phyloP scores from a whole-genome alignment of 1,139 yeast species.

The Saccharomyces hybrid region DNA sequence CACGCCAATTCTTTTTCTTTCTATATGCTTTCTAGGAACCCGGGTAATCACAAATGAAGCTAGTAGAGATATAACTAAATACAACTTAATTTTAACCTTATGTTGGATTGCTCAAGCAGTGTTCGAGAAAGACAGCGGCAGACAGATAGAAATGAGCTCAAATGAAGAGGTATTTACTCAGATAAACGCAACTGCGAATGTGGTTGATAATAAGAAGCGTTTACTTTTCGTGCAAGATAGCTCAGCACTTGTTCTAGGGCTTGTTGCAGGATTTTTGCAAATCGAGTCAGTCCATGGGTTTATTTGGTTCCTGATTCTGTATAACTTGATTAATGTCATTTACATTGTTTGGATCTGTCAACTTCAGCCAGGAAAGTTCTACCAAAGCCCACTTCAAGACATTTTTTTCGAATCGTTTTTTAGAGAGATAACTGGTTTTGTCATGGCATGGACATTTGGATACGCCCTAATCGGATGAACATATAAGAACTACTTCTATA shows the following conservation, averaged over 20 bases:
- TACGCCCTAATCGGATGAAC: conserved; percentile 51
- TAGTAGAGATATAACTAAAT: background rate
- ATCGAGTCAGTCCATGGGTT: conserved; percentile 62
- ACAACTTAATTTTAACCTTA: background rate
- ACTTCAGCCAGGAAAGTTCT: conserved; percentile 40
- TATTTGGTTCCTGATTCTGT: conserved; percentile 46
- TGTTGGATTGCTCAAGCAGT: background rate
- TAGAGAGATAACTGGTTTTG: conserved; percentile 58
- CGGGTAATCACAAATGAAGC: background rate
- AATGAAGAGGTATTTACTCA: conserved; percentile 12
- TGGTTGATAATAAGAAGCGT: conserved; percentile 30
- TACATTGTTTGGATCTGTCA: conserved; percentile 25
- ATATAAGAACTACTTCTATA: background rate
- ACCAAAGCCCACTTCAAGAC: conserved; percentile 46
- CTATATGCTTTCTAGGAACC: background rate
- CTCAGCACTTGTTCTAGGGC: conserved; percentile 58
- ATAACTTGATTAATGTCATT: conserved; percentile 39
- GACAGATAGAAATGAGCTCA: conserved; percentile 2
- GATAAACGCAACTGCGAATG: conserved; percentile 21
- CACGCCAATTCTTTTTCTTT: no score
- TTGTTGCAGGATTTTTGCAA: conserved; percentile 65
- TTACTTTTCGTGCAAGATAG: conserved; percentile 54
- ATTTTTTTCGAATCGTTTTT: conserved; percentile 50
- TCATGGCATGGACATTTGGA: conserved; percentile 81
- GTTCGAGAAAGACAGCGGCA: background rate